phyloP scores from a whole-genome alignment of 371 early-diverging fungal species.

The Pancytospora philotis region DNA sequence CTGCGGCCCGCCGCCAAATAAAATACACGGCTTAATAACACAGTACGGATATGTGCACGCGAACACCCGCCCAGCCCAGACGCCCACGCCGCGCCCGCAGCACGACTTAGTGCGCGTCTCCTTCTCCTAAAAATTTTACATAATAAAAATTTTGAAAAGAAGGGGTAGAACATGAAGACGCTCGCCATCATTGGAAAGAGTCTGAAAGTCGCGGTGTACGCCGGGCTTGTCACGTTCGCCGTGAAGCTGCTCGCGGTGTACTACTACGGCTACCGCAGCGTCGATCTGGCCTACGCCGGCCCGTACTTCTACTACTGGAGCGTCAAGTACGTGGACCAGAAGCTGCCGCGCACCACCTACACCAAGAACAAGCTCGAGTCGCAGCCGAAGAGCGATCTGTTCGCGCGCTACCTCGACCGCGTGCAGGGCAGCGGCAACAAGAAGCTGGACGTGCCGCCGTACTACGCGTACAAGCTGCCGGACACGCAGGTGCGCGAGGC shows the following conservation, averaged over 20 bases:
- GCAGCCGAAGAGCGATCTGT: background rate
- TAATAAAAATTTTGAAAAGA: slow-evolving; percentile 2
- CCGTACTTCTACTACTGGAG: background rate
- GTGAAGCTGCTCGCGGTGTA: background rate
- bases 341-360: background rate
- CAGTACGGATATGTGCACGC: no score
- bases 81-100: no score
- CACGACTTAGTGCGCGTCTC: no score
- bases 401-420: background rate
- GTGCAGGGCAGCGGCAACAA: background rate
- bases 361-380: background rate
- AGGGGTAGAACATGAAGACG: background rate
- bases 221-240: background rate
- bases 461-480: background rate
- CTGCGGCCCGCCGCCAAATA: no score
- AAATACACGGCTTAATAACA: no score
- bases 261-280: background rate
- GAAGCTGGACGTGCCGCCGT: background rate
- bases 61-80: no score
- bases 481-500: background rate
- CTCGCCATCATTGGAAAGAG: background rate
- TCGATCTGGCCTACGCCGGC: background rate
- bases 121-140: slow-evolving; percentile 7
- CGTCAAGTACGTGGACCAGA: background rate
- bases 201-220: background rate